Conservation (phyloP, 768 basidiomycete genomes). For the Punctularia strigosozonata region DNA sequence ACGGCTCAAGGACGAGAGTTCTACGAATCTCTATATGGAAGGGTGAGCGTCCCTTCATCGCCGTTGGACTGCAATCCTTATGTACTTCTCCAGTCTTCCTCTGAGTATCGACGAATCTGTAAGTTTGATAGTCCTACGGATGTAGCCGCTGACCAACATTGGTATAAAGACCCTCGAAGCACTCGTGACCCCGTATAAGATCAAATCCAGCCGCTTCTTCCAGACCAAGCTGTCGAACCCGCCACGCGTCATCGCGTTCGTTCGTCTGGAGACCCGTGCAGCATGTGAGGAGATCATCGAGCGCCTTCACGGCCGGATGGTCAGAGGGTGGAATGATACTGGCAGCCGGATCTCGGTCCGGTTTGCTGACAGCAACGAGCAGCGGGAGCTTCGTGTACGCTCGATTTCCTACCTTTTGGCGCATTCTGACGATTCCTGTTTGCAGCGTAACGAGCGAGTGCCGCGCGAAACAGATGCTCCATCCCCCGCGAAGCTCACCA, state of each 20-base stretch:
- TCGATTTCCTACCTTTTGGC: not conserved
- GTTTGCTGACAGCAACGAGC: conserved; percentile 70
- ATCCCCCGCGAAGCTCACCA: conserved; percentile 55
- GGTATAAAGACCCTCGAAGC: conserved; percentile 42
- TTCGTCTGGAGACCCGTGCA: conserved; percentile 56
- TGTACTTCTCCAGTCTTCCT: conserved; percentile 38
- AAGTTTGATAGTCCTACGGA: conserved; percentile 8
- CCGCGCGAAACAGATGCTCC: conserved; percentile 50
- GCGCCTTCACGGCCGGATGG: conserved; percentile 68
- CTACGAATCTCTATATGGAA: conserved; percentile 77
- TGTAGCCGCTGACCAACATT: not conserved
- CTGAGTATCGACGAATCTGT: conserved; percentile 59
- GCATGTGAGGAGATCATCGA: conserved; percentile 75
- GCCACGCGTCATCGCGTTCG: conserved; percentile 72
- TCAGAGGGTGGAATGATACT: conserved; percentile 66
- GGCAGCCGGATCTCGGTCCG: conserved; percentile 71
- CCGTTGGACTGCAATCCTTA: conserved; percentile 3
- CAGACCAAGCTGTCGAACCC: conserved; percentile 68
- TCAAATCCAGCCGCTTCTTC: conserved; percentile 71
- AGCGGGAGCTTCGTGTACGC: conserved; percentile 64
- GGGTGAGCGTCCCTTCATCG: conserved; percentile 27
- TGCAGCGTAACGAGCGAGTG: conserved; percentile 50
- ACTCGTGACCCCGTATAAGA: conserved; percentile 57
- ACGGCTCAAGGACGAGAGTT: conserved; percentile 47
- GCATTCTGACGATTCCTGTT: conserved; percentile 1